A percentile compares a stretch with the other conserved stretches of the same genome.
Conservation (phyloP, 768 basidiomycete species). For the Amanita rubescens region DNA sequence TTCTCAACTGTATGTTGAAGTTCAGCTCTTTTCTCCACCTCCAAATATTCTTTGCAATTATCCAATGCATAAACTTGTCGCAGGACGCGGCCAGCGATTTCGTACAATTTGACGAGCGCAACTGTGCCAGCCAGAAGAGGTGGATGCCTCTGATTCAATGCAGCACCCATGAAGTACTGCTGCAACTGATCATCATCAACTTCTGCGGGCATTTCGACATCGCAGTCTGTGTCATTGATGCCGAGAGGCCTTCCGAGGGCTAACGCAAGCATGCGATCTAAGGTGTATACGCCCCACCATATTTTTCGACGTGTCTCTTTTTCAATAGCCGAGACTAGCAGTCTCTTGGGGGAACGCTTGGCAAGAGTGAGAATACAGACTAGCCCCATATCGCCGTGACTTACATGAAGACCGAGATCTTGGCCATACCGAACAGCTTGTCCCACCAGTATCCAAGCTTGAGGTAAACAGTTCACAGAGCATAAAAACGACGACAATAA, state of each 20-base stretch:
- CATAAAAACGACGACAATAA: constrained; percentile 88
- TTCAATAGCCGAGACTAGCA: constrained; percentile 63
- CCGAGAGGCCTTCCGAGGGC: constrained; percentile 85
- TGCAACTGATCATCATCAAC: constrained; percentile 75
- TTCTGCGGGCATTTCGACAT: constrained; percentile 78
- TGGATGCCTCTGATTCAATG: constrained; percentile 44
- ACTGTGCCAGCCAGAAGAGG: constrained; percentile 80
- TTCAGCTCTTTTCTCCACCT: constrained; percentile 67
- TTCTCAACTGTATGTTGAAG: constrained; percentile 74
- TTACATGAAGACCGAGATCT: constrained; percentile 87
- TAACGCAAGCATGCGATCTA: constrained; percentile 89
- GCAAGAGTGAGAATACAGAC: constrained; percentile 11
- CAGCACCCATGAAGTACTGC: constrained; percentile 63
- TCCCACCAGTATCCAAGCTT: constrained; percentile 89
- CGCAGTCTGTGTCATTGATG: constrained; percentile 84
- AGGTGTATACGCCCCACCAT: constrained; percentile 90
- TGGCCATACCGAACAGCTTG: constrained; percentile 87
- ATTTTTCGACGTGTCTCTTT: constrained; percentile 88
- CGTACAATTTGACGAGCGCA: constrained; percentile 70
- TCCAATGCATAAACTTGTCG: constrained; percentile 80
- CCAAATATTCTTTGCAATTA: constrained; percentile 63
- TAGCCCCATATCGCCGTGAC: constrained; percentile 21
- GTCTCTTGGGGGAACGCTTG: constrained; percentile 77
- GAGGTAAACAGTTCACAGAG: constrained; percentile 88
- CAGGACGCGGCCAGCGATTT: constrained; percentile 77